Evolutionary conservation across 2,329 filamentous ascomycete species (phyloP).

Genomic region (Periconia digitata): DNA sequence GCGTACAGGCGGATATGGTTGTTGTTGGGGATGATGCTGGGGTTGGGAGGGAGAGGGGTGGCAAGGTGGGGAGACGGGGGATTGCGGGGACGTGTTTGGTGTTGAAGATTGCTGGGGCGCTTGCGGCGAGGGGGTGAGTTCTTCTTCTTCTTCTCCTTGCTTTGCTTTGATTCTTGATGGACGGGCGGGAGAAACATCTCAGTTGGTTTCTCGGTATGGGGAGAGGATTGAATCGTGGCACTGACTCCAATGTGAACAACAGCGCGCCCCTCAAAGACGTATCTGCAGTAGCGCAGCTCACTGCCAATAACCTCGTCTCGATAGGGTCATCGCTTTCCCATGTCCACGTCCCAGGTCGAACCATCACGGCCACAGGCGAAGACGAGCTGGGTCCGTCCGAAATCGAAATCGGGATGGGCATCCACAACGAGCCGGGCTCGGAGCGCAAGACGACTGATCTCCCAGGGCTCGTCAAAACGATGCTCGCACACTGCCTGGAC

Average conservation of each 20-base stretch:
- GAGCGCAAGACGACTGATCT: slow-evolving; percentile 48
- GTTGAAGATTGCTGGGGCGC: slow-evolving; percentile 84
- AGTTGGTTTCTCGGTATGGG: no score
- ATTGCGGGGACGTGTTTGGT: slow-evolving; percentile 91
- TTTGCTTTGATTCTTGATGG: neutral
- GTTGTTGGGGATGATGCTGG: slow-evolving; percentile 91
- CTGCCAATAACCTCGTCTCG: slow-evolving; percentile 75
- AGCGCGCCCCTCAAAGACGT: slow-evolving; percentile 66
- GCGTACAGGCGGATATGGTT: slow-evolving; percentile 80
- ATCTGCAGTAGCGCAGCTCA: slow-evolving; percentile 68
- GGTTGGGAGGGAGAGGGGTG: slow-evolving; percentile 76
- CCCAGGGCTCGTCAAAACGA: slow-evolving; percentile 53
- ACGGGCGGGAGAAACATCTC: neutral
- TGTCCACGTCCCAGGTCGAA: slow-evolving; percentile 88
- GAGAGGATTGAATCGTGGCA: neutral
- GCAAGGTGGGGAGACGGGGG: slow-evolving; percentile 89
- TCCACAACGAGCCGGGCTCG: slow-evolving; percentile 66
- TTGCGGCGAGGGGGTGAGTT: slow-evolving; percentile 69
- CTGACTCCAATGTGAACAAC: slow-evolving; percentile 9
- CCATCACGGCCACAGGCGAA: slow-evolving; percentile 53
- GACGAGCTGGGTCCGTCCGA: slow-evolving; percentile 63
- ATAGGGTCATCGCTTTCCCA: slow-evolving; percentile 85
- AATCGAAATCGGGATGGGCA: slow-evolving; percentile 72
- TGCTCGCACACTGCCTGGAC: slow-evolving; percentile 67
- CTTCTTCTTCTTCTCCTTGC: neutral